These are phyloP conservation scores for Mycena rosella DNA, from an alignment of 768 basidiomycete genomes.

Conservation along the genomic window DNA sequence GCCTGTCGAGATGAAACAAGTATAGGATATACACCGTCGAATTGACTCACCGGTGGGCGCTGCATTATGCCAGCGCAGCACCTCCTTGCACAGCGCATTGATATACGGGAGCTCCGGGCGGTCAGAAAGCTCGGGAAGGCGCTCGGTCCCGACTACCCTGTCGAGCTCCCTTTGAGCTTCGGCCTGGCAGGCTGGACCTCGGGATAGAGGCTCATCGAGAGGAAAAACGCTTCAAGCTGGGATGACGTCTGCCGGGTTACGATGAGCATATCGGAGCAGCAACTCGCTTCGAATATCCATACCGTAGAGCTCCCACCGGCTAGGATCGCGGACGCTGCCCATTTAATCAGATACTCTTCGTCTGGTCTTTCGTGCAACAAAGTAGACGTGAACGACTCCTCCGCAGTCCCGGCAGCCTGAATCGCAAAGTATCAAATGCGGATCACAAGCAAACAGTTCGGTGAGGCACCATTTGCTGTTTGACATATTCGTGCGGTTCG, in stretches of 20 bases:
- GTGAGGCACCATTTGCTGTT: slow-evolving; percentile 1
- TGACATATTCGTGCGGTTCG: slow-evolving; percentile 9
- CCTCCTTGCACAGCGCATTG: slow-evolving; percentile 41
- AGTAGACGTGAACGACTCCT: slow-evolving; percentile 39
- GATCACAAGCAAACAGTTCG: no score
- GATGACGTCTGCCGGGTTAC: slow-evolving; percentile 39
- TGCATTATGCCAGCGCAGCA: slow-evolving; percentile 40
- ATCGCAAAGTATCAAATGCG: slow-evolving; percentile 16
- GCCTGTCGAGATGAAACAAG: no score
- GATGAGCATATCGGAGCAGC: no score
- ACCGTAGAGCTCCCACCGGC: slow-evolving; percentile 50
- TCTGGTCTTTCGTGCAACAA: slow-evolving; percentile 32
- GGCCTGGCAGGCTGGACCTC: slow-evolving; percentile 38
- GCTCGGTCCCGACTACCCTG: slow-evolving; percentile 38
- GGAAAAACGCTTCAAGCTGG: slow-evolving; percentile 43
- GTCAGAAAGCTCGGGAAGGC: slow-evolving; percentile 44
- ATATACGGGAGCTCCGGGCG: slow-evolving; percentile 42
- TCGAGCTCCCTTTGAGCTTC: slow-evolving; percentile 47
- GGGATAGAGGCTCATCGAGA: slow-evolving; percentile 46
- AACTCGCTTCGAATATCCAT: background rate
- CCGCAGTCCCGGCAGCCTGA: slow-evolving; percentile 35
- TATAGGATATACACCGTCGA: no score
- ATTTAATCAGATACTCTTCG: slow-evolving; percentile 43
- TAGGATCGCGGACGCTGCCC: slow-evolving; percentile 49
- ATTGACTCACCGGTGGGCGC: slow-evolving; percentile 25